These are phyloP conservation scores for Stephania cephalantha DNA, from an alignment of 164 flowering plant genomes.

Conservation along the genomic window DNA sequence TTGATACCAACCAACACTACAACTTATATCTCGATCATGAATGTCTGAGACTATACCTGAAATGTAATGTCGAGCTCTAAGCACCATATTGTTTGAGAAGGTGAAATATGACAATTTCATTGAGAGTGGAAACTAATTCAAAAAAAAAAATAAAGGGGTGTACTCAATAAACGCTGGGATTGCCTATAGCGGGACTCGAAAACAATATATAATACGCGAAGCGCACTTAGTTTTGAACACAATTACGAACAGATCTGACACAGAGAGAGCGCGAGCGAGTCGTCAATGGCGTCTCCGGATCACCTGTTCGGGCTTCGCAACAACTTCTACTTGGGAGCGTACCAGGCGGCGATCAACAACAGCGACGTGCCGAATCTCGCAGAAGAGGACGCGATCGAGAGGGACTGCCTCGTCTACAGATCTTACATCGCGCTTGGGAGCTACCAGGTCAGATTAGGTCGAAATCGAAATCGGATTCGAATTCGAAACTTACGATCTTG, in stretches of 20 bases:
- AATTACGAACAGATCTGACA: neutral
- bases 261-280: neutral
- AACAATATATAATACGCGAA: no score
- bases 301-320: slow-evolving; percentile 68
- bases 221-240: neutral
- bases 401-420: slow-evolving; percentile 76
- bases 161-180: no score
- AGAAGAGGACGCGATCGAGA: slow-evolving; percentile 66
- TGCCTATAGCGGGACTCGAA: no score
- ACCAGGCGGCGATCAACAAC: slow-evolving; percentile 89
- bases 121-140: no score
- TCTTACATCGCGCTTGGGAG: slow-evolving; percentile 93
- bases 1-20: no score
- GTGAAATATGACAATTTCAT: no score
- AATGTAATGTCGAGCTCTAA: no score
- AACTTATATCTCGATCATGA: no score
- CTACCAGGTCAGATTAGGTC: slow-evolving; percentile 38
- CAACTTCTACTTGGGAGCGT: slow-evolving; percentile 91
- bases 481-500: neutral
- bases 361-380: slow-evolving; percentile 83
- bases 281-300: slow-evolving; percentile 50
- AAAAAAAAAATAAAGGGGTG: no score
- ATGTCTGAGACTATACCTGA: no score
- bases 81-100: no score
- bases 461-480: neutral